Evolutionary conservation across 306 rosid genomes (phyloP), one percentile per base, ranked within the genome.

Genomic region (Rubus parviflorus): DNA sequence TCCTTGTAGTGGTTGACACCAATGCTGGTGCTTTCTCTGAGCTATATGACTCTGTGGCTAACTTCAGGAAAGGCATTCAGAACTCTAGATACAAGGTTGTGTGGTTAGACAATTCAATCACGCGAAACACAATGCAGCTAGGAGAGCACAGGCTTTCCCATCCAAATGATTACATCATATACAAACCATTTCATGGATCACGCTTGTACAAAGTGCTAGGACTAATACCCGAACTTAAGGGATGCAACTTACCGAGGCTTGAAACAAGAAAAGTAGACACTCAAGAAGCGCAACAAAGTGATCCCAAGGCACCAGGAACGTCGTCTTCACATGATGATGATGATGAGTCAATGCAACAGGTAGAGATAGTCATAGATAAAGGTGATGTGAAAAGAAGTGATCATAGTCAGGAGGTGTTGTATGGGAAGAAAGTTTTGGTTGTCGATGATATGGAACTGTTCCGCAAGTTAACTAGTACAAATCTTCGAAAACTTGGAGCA

Each of bases 151-250:
- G n/a, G 43, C 54, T 74, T 19, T 80, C 42, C 37, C 25, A 83
- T 75, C 79, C 72, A n/a, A 77, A 86, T 15, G 94, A 91, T 77
- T 25, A 74, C 47, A 75, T 86, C 40, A 61, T 88, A 64, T 81
- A 89, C 4, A 85, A 83, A 79, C 90, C 94, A n/a, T 83, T 91
- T 85, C 94, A 86, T 68, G 92, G 91, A 51, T 76, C 79, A 42
- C 85, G 90, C 49, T 77, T 89, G 48, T 74, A 82, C 63, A 76
- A 88, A 51, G 86, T 84, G 12, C 71, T 84, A 17, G 77, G 57
- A 79, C 83, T 88, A 48, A 7, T 70, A 15, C 74, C 74, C 4
- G 74, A 70, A 30, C 42, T 70, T 25, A 30, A 70, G 22, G 43
- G 74, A 17, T 68, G 41, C 38, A 68, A 68, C 73, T 68, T 68